Percentiles rank a stretch among this genome's conserved stretches.
These are phyloP conservation scores for Raphanus sativus DNA, from an alignment of 345 rosid genomes.

Conservation along the genomic window DNA sequence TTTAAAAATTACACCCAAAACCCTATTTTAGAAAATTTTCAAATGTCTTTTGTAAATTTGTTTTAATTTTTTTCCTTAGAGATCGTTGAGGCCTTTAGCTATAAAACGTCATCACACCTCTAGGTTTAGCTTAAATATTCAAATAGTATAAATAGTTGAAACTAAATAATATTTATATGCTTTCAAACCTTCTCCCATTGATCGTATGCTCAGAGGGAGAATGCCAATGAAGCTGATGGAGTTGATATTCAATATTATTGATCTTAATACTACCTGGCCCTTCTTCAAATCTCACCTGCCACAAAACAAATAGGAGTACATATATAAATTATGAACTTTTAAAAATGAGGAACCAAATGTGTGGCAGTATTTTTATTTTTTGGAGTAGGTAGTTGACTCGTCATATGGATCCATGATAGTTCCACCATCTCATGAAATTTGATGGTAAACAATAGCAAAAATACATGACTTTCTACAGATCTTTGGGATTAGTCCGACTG, in stretches of 20 bases:
- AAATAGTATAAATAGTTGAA: neutral
- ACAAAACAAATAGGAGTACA: neutral
- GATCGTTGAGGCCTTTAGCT: neutral
- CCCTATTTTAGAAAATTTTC: neutral
- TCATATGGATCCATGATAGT: neutral
- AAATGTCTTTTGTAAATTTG: neutral
- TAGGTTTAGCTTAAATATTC: neutral
- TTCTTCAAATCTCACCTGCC: conserved; percentile 45
- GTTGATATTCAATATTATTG: conserved; percentile 50
- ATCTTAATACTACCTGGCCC: conserved; percentile 50
- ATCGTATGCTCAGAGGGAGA: conserved; percentile 80
- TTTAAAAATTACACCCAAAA: neutral
- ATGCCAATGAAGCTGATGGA: conserved; percentile 81
- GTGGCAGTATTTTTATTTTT: neutral
- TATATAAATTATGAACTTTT: neutral
- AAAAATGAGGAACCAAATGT: neutral
- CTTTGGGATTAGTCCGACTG: neutral
- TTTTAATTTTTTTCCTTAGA: neutral
- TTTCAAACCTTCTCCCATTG: conserved; percentile 55
- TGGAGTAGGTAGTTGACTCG: neutral
- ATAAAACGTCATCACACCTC: neutral
- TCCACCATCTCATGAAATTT: neutral
- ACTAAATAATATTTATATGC: neutral
- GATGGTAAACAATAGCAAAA: neutral
- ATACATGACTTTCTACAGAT: neutral